Evolutionary conservation across 2,329 filamentous ascomycete species (phyloP), one percentile per base, ranked within the genome.

Genomic region (Sarocladiaceae sp.): DNA sequence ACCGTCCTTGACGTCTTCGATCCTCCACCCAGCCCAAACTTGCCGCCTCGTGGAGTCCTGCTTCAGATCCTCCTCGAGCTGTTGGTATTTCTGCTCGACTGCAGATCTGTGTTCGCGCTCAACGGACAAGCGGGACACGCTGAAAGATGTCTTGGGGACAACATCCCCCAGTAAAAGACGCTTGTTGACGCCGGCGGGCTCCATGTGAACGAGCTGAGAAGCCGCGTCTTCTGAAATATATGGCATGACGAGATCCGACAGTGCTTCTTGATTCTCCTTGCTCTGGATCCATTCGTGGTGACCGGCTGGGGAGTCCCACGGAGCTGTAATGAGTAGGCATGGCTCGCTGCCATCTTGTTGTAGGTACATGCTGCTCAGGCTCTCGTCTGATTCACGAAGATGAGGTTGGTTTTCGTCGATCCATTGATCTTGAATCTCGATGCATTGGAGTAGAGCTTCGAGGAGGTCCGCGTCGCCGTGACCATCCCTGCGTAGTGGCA

Each of bases 211-310:
- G 35, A 76, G 60, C 28, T 67, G 48, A n/a, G 73, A 60, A 25
- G 64, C 57, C 28, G 58, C 53, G 12, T 60, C 57, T 2, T 63
- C 66, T 4, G 67, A 61, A 5, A 62, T 60, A 33, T 75, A 63
- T 51, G 69, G 67, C 3, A 56, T 52, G 22, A 53, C 55, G 11
- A 77, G 57, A 22, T 60, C 58, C 17, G 58, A 60, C 55, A 73
- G 70, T 51, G 64, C 59, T 4, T 54, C 49, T 48, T 64, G 55
- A 58, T 78, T 77, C 28, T 71, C 71, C 3, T 63, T 56, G 49
- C 69, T 72, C 40, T 64, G 61, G 47, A 76, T 69, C 75, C 76
- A 79, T 48, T 66, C 56, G 44, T 54, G 55, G 53, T 78, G 74
- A 4, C 66, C 67, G 13, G 65, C 66, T 18, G 66, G 64, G 0